Percentiles rank a stretch among this genome's conserved stretches.
phyloP scores from a whole-genome alignment of 495 filamentous ascomycete species.

The Penicillium maclennaniae region DNA sequence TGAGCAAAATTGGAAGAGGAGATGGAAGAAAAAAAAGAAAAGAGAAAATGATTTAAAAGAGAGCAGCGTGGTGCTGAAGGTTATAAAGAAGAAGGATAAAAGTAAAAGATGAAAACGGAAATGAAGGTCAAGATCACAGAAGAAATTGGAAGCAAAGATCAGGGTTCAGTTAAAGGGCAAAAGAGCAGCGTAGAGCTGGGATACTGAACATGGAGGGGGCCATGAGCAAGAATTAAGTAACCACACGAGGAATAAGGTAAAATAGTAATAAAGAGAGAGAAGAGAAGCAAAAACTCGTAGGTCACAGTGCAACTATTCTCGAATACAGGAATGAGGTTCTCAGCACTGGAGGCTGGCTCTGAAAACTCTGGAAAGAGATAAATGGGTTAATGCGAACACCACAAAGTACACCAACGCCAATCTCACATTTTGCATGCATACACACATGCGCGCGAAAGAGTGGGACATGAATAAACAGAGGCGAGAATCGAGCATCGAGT shows the following conservation, averaged over 20 bases:
- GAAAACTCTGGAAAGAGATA: constrained; percentile 4
- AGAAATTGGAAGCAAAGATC: background rate
- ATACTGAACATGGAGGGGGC: constrained; percentile 4
- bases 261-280: constrained; percentile 29
- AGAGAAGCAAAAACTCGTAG: constrained; percentile 31
- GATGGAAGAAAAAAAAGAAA: background rate
- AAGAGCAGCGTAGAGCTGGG: background rate
- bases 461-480: constrained; percentile 13
- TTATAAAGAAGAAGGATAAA: background rate
- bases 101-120: background rate
- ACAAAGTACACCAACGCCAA: constrained; percentile 42
- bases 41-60: background rate
- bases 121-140: background rate
- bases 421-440: constrained; percentile 19
- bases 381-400: constrained; percentile 28
- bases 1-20: background rate
- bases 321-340: constrained; percentile 27
- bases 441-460: constrained; percentile 20
- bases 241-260: constrained; percentile 33
- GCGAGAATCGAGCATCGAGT: constrained; percentile 16
- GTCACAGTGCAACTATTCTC: constrained; percentile 35
- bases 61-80: background rate
- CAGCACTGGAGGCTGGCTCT: constrained; percentile 1
- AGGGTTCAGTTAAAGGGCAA: background rate
- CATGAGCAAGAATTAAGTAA: constrained; percentile 28